Base-by-base conservation (phyloP, 1,284 basidiomycete species). In the Malassezia vespertilionis region DNA sequence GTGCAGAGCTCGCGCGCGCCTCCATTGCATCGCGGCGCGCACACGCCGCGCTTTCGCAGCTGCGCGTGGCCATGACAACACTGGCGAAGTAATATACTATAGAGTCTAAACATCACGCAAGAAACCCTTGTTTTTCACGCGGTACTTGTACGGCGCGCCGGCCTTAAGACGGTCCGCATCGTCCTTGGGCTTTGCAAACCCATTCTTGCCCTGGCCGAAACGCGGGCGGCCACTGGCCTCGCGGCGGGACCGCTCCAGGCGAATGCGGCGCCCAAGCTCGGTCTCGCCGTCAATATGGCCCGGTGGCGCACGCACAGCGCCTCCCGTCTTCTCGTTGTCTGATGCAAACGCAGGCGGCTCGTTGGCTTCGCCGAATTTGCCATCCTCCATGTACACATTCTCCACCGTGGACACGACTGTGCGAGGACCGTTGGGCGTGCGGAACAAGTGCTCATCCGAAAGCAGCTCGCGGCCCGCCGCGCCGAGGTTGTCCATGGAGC, bases 381-480 rank as follows among this genome's bases (percentile, higher is more conserved):
- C 61, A 20, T 61, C 51, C 36, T 59, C 46, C 39, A 61, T 53
- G 21, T 48, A 43, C 40, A 58, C 58, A 41, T 60, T 57, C 54
- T 65, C 53, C 18, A 49, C 38, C 6, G 52, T 44, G 39, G 61
- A 62, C 37, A 63, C 56, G 49, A 70, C 67, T 8, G 63, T 44
- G 39, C 63, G 58, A 11, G 27, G 52, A 35, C 67, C 67, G 11
- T 57, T 46, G 12, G 67, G 67, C n/a, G 63, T 66, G 27, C 54
- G 51, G 59, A 70, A 70, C 21, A 60, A 42, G 53, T 70, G 67
- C 51, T 69, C 57, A 18, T 46, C 50, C 11, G 60, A 56, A 37
- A 61, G 53, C 23, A 63, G 58, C 44, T 70, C 62, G 27, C 47
- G 47, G 17, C 60, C 60, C 1, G 65, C 67, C 27, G 55, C 52